Evolutionary conservation across 2,329 filamentous ascomycete species (phyloP).

Genomic region (Paracorniculantispora psalliotae): DNA sequence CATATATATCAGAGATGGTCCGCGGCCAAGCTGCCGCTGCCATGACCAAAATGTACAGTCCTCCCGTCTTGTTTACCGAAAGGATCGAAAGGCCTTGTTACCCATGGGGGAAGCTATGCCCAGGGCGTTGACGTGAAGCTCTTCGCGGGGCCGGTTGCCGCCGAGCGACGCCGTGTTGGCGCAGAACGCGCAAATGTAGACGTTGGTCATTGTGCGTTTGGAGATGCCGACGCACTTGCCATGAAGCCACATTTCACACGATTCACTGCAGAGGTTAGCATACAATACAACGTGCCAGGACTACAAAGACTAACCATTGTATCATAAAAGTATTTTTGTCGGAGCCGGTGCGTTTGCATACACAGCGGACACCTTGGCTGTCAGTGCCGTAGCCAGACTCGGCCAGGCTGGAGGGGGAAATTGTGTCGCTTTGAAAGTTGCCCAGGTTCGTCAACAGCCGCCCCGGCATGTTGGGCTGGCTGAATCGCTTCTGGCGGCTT

Average conservation of each 20-base stretch:
- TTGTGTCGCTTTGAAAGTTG: slow-evolving; percentile 32
- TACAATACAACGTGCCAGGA: not conserved
- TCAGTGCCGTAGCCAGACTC: slow-evolving; percentile 41
- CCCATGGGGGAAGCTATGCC: slow-evolving; percentile 33
- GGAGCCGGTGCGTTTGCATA: slow-evolving; percentile 44
- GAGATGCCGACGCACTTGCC: slow-evolving; percentile 58
- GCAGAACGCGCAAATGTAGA: slow-evolving; percentile 62
- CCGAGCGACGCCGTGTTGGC: slow-evolving; percentile 53
- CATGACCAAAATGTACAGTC: not conserved
- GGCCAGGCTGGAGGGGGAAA: slow-evolving; percentile 49
- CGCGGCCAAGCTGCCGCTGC: slow-evolving; percentile 14
- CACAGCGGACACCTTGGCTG: slow-evolving; percentile 47
- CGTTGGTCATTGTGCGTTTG: slow-evolving; percentile 49
- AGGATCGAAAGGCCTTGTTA: slow-evolving; percentile 39
- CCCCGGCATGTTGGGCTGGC: slow-evolving; percentile 30
- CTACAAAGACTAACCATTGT: slow-evolving; percentile 49
- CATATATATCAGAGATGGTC: slow-evolving; percentile 12
- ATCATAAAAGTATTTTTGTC: slow-evolving; percentile 53
- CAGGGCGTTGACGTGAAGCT: slow-evolving; percentile 28
- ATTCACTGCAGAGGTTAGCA: slow-evolving; percentile 41
- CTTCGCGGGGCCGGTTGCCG: slow-evolving; percentile 43
- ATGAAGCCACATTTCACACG: slow-evolving; percentile 62
- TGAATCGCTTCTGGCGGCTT: slow-evolving; percentile 40
- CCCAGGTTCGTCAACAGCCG: slow-evolving; percentile 31
- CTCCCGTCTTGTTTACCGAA: slow-evolving; percentile 27